phyloP scores from a whole-genome alignment of 495 filamentous ascomycete genomes.

The Aspergillus affinis region DNA sequence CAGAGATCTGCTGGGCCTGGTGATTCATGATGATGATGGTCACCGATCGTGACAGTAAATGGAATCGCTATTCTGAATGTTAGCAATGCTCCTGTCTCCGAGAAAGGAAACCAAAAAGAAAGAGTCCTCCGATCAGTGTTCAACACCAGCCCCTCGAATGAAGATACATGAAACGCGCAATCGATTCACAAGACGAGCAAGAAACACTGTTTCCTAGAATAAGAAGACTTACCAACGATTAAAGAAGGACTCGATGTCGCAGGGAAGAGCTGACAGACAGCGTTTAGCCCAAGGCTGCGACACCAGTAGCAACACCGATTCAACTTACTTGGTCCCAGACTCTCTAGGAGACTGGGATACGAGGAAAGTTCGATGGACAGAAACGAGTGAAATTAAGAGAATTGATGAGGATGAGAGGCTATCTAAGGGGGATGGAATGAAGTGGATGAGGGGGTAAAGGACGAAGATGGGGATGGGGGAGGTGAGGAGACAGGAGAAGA shows the following conservation, averaged over 20 bases:
- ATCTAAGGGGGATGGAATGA: conserved; percentile 18
- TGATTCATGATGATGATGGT: conserved; percentile 34
- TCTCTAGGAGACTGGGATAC: not conserved
- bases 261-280: not conserved
- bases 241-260: not conserved
- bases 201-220: not conserved
- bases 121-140: not conserved
- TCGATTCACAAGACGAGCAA: not conserved
- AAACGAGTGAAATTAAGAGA: conserved; percentile 1
- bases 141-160: not conserved
- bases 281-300: not conserved
- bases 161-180: not conserved
- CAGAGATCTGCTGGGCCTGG: conserved; percentile 16
- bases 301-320: not conserved
- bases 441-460: conserved; percentile 23
- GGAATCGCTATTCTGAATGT: not conserved
- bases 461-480: conserved; percentile 11
- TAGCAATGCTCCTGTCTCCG: not conserved
- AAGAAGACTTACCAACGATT: not conserved
- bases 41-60: conserved; percentile 2
- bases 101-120: not conserved
- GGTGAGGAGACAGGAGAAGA: not conserved
- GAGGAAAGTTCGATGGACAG: not conserved
- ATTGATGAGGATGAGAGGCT: not conserved
- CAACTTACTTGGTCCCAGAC: not conserved